These are phyloP conservation scores for Mucor ambiguus DNA, from an alignment of 371 early-diverging fungal species.

Conservation along the genomic window DNA sequence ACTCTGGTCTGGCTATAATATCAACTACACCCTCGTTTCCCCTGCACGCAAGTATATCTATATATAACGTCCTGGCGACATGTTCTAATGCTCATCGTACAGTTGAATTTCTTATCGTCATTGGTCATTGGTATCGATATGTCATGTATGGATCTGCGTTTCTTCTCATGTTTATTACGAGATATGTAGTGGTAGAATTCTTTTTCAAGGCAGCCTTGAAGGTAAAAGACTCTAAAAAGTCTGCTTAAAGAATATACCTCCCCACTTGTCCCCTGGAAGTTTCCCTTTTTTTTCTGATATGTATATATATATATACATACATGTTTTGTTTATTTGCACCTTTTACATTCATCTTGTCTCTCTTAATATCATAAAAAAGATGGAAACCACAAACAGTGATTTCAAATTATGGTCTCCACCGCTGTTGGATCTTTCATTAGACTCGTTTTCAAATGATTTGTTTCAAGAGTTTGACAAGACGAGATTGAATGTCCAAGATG, in stretches of 20 bases:
- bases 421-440: conserved; percentile 20
- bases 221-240: conserved; percentile 4
- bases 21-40: conserved; percentile 60
- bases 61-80: neutral
- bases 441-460: conserved; percentile 36
- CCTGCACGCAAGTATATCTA: conserved; percentile 38
- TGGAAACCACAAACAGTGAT: conserved; percentile 17
- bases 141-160: conserved; percentile 37
- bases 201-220: neutral
- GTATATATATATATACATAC: neutral
- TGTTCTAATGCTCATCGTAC: neutral
- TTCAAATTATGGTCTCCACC: conserved; percentile 29
- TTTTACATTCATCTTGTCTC: conserved; percentile 3
- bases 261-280: neutral
- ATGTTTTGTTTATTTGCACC: neutral
- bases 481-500: neutral
- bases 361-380: neutral
- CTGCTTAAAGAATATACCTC: neutral
- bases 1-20: conserved; percentile 52
- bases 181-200: conserved; percentile 2
- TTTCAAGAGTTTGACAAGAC: conserved; percentile 33
- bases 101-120: conserved; percentile 37
- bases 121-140: conserved; percentile 42
- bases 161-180: conserved; percentile 22
- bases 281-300: neutral